Evolutionary conservation across 768 basidiomycete species (phyloP), one percentile per base, ranked within the genome.

Genomic region (Phanerodontia chrysosporium): DNA sequence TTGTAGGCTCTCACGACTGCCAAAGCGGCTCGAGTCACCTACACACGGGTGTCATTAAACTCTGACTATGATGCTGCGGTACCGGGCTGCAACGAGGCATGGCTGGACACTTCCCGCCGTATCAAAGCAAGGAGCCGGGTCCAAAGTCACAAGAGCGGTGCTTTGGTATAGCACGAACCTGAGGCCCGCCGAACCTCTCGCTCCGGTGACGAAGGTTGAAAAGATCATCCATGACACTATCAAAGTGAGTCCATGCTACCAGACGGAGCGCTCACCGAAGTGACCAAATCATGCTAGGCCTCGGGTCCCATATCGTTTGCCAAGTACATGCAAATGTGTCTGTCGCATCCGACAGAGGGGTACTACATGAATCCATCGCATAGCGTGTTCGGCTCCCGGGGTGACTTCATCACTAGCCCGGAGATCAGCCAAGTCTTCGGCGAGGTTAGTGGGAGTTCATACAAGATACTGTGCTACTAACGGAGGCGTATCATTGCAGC

Each of bases 381-480:
- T 58, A 78, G 83, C 45, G 87, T 98, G 2, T 92, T 99, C 66
- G 97, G 97, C 13, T 62, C 83, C 0, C 77, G 80, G 44, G 97
- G 97, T 5, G 97, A 99, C 76, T 99, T 98, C 68, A 89, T 90
- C 22, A 99, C 97, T 12, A 94, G 90, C 65, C 97, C 96, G 1
- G 97, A 99, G 72, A 98, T 99, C 55, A 91, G 85, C 65, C 95
- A 98, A 70, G 84, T 92, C 0, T 98, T 98, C 70, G 97, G 97
- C 59, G 96, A 99, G 85, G 96, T 95, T 69, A 63, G 83, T 71
- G 16, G 45, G 42, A 45, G 2, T 29, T 27, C 45, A n/a, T 24
- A 14, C 49, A 24, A 3, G 21, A 29, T 18, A 18, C 18, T 27
- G 61, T 45, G 42, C 62, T 53, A 61, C 49, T 45, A 58, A 67